These are phyloP conservation scores for Trypanosoma conorhini DNA, from an alignment of 208 protist species.

Conservation along the genomic window DNA sequence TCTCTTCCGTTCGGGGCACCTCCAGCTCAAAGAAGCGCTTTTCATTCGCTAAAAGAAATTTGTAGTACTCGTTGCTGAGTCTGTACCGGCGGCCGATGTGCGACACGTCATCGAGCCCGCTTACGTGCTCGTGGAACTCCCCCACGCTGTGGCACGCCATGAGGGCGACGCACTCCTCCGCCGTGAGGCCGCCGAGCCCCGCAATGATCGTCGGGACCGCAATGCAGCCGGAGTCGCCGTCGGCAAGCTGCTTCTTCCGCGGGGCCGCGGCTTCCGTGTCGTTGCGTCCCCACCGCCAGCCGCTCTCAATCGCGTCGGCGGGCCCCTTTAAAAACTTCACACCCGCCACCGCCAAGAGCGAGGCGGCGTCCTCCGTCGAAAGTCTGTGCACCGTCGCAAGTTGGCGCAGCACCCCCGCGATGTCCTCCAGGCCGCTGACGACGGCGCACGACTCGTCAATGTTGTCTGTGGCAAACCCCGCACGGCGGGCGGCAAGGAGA, in stretches of 20 bases:
- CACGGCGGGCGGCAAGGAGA: slow-evolving; percentile 76
- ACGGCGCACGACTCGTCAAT: slow-evolving; percentile 83
- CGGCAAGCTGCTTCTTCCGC: slow-evolving; percentile 39
- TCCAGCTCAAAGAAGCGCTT: slow-evolving; percentile 53
- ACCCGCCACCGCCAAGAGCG: slow-evolving; percentile 67
- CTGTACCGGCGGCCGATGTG: slow-evolving; percentile 73
- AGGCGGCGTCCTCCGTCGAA: slow-evolving; percentile 69
- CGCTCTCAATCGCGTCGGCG: slow-evolving; percentile 43
- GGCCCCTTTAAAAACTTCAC: slow-evolving; percentile 75
- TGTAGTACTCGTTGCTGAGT: slow-evolving; percentile 79
- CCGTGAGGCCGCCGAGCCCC: slow-evolving; percentile 59
- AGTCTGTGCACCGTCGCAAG: slow-evolving; percentile 44
- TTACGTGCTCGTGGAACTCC: slow-evolving; percentile 86
- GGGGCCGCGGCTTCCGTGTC: slow-evolving; percentile 59
- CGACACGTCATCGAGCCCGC: slow-evolving; percentile 63
- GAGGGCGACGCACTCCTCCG: slow-evolving; percentile 83
- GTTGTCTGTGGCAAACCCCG: slow-evolving; percentile 54
- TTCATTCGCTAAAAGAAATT: slow-evolving; percentile 70
- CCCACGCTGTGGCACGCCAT: slow-evolving; percentile 85
- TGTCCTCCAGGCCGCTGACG: slow-evolving; percentile 59
- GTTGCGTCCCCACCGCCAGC: slow-evolving; percentile 84
- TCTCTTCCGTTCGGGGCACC: slow-evolving; percentile 70
- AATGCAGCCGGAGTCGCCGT: slow-evolving; percentile 18
- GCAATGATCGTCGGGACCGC: slow-evolving; percentile 58
- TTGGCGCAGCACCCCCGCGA: slow-evolving; percentile 74